Evolutionary conservation across 768 basidiomycete genomes (phyloP).

Genomic region (Tubosaeta brunneosetosa): DNA sequence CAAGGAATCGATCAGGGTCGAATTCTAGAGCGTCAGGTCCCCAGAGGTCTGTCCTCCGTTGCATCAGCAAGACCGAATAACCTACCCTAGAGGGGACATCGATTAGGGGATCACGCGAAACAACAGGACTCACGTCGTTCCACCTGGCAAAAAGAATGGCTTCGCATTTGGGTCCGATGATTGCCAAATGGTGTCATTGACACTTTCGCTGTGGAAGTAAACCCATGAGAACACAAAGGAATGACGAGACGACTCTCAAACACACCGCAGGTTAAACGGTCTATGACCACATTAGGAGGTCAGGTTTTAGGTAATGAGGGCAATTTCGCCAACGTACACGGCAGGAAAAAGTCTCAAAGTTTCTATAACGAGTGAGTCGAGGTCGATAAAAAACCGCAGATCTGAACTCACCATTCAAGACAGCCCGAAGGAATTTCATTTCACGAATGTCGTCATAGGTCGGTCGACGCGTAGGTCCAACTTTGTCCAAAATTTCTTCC

Average conservation of each 20-base stretch:
- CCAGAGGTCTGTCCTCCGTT: constrained; percentile 35
- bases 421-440: constrained; percentile 42
- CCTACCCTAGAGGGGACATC: constrained; percentile 13
- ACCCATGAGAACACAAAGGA: neutral
- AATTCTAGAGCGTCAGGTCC: constrained; percentile 35
- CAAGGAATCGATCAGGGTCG: constrained; percentile 40
- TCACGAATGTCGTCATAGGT: constrained; percentile 39
- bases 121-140: constrained; percentile 14
- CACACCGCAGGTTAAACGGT: constrained; percentile 33
- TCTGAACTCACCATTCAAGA: constrained; percentile 37
- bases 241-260: neutral
- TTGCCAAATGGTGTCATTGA: constrained; percentile 23
- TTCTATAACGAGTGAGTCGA: constrained; percentile 16
- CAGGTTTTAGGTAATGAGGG: neutral
- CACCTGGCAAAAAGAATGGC: constrained; percentile 29
- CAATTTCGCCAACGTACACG: constrained; percentile 18
- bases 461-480: constrained; percentile 35
- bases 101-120: neutral
- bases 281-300: constrained; percentile 10
- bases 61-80: constrained; percentile 31
- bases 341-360: constrained; percentile 32
- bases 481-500: constrained; percentile 37
- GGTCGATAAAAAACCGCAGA: neutral
- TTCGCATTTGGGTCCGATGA: constrained; percentile 18
- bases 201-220: constrained; percentile 12